These are phyloP conservation scores for Xylaria castorea DNA, from an alignment of 495 filamentous ascomycete species.

Conservation along the genomic window DNA sequence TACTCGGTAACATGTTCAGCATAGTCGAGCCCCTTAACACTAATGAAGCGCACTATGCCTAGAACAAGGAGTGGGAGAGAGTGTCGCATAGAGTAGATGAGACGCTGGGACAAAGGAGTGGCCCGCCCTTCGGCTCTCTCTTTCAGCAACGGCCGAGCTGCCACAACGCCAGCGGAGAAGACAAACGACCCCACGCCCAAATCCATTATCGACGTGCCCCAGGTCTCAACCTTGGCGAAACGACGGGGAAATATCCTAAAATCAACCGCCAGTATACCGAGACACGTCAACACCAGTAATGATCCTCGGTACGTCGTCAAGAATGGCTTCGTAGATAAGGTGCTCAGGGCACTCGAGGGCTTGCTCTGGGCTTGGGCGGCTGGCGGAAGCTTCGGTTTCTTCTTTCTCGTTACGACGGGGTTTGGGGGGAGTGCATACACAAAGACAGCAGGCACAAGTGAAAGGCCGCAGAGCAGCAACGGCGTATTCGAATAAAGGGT, in stretches of 20 bases:
- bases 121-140: constrained; percentile 58
- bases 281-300: constrained; percentile 93
- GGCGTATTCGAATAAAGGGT: constrained; percentile 85
- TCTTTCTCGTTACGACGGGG: constrained; percentile 43
- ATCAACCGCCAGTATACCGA: constrained; percentile 96
- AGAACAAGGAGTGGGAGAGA: constrained; percentile 83
- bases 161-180: constrained; percentile 92
- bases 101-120: constrained; percentile 58
- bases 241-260: constrained; percentile 91
- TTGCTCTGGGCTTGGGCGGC: constrained; percentile 45
- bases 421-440: constrained; percentile 60
- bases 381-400: constrained; percentile 65
- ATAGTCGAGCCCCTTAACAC: constrained; percentile 93
- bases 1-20: constrained; percentile 98
- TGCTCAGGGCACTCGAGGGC: constrained; percentile 47
- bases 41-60: constrained; percentile 81
- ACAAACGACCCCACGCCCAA: constrained; percentile 97
- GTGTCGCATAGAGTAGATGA: constrained; percentile 72
- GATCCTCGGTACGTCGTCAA: constrained; percentile 86
- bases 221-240: constrained; percentile 97
- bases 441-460: constrained; percentile 71
- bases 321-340: constrained; percentile 84
- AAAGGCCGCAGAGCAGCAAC: constrained; percentile 74
- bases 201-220: constrained; percentile 98
- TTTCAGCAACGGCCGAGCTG: constrained; percentile 84